Evolutionary conservation across 106 monocot species (phyloP).

Genomic region (Dendrobium chrysotoxum): DNA sequence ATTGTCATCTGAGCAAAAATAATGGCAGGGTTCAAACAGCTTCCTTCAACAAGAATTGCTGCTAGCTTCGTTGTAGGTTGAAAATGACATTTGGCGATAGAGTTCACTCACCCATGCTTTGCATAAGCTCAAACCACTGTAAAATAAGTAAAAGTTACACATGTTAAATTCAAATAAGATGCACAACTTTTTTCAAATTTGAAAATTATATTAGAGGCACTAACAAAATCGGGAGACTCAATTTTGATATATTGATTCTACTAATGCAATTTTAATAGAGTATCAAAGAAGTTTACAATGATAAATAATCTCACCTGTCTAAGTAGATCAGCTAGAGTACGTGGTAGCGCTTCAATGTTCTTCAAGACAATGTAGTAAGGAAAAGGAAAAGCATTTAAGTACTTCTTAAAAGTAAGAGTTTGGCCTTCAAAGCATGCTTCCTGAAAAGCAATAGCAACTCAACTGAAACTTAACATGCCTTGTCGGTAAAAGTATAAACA

Average conservation of each 20-base stretch:
- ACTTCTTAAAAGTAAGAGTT: constrained; percentile 38
- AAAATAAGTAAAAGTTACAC: neutral
- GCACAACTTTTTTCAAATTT: neutral
- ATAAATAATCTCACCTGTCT: constrained; percentile 54
- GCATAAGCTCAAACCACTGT: constrained; percentile 99
- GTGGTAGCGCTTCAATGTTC: constrained; percentile 81
- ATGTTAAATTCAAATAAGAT: neutral
- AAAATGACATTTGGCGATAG: neutral
- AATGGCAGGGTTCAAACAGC: too few species aligned
- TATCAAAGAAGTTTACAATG: neutral
- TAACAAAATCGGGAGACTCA: too few species aligned
- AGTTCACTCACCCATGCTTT: constrained; percentile 28
- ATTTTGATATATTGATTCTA: neutral
- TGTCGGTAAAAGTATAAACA: neutral
- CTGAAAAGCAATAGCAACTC: constrained; percentile 25
- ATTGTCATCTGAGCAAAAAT: too few species aligned
- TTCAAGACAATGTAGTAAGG: constrained; percentile 81
- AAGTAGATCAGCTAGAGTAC: constrained; percentile 81
- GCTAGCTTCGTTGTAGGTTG: neutral
- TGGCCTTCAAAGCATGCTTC: constrained; percentile 50
- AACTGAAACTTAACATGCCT: neutral
- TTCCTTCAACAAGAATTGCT: too few species aligned
- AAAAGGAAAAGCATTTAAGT: constrained; percentile 77
- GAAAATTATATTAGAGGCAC: neutral
- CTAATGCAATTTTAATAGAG: too few species aligned